Evolutionary conservation across 2,329 filamentous ascomycete species (phyloP), one percentile per base, ranked within the genome.

Genomic region (Akanthomyces dipterigenus): DNA sequence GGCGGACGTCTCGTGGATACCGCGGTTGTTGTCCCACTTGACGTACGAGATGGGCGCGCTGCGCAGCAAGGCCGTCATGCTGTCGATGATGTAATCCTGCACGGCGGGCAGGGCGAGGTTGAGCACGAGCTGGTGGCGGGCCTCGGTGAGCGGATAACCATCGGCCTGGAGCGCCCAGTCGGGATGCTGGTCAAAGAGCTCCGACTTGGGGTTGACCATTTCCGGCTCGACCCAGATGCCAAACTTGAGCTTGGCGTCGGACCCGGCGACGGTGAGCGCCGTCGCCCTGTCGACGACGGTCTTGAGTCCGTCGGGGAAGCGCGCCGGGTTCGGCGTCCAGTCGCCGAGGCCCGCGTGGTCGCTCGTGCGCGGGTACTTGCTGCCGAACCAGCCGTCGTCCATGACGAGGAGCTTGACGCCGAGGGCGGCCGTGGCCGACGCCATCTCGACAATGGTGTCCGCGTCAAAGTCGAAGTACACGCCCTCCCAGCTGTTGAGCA

Each of bases 401-500:
- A 85, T 79, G 0, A 88, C 85, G 43, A 88, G 85, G 0, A 88
- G 77, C 64, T 82, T 80, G n/a, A 83, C 78, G 1, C 85, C 85
- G 1, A 88, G 75, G 1, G 77, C 77, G 0, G 84, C 83, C 0
- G 84, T 78, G 64, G 84, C 78, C 36, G 80, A 67, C 0, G 84
- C 84, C 0, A 88, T 74, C 0, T 75, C 73, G 24, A 83, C 79
- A 28, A 88, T 78, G 0, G 77, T 80, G 16, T 75, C 79, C 50
- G 82, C 74, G 65, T 88, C 83, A 68, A 80, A 83, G 64, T 85
- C 70, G 65, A 85, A 86, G 12, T 77, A 77, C 0, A 87, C 73
- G 0, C 84, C 85, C 67, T 88, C 86, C 85, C 86, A 88, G 38
- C 83, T 86, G 68, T 88, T 88, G n/a, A 88, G 76, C 43, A 88